These are phyloP conservation scores for Gaeumannomyces tritici DNA, from an alignment of 2,329 filamentous ascomycete species.

Conservation along the genomic window DNA sequence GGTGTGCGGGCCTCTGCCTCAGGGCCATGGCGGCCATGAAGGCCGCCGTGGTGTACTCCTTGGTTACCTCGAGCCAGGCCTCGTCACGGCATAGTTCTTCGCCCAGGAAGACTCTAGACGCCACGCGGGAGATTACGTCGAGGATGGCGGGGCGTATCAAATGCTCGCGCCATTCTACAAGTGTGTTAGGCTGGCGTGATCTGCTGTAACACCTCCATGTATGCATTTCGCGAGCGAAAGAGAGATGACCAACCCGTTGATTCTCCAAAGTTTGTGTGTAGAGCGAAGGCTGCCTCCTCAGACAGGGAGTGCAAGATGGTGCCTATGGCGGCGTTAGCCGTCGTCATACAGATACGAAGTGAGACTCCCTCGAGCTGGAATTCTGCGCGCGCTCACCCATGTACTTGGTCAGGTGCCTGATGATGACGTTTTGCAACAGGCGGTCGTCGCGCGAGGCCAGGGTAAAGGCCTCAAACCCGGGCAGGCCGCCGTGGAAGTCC, in stretches of 20 bases:
- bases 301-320: constrained; percentile 16
- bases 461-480: constrained; percentile 22
- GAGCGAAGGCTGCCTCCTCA: constrained; percentile 21
- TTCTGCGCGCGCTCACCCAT: constrained; percentile 4
- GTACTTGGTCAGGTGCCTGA: constrained; percentile 10
- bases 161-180: constrained; percentile 27
- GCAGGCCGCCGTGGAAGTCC: constrained; percentile 9
- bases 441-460: constrained; percentile 10
- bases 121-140: constrained; percentile 35
- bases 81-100: constrained; percentile 33
- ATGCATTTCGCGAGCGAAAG: not conserved
- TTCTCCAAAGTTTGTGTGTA: constrained; percentile 21
- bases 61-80: constrained; percentile 32
- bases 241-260: not conserved
- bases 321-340: not conserved
- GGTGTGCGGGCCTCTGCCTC: constrained; percentile 25
- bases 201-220: not conserved
- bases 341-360: not conserved
- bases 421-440: constrained; percentile 12
- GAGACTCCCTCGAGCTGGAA: not conserved
- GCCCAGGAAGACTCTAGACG: constrained; percentile 37
- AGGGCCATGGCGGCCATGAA: constrained; percentile 26
- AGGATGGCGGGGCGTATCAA: constrained; percentile 26
- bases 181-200: not conserved
- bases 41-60: constrained; percentile 32